Evolutionary conservation across 192 early-diverging fungal species (phyloP), one percentile per base, ranked within the genome.

Genomic region (Entomortierella lignicola): DNA sequence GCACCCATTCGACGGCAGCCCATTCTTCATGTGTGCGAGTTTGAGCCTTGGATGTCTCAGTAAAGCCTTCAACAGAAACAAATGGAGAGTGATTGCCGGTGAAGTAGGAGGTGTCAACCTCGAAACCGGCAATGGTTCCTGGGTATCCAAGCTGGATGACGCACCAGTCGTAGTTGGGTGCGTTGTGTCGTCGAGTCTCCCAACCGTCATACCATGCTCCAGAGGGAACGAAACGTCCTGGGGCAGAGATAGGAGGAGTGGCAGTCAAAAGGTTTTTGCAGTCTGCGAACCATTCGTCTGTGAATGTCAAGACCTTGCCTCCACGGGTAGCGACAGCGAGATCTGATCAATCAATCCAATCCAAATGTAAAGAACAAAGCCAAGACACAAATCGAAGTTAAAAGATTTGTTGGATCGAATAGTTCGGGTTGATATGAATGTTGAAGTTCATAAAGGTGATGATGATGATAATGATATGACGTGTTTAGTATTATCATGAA

Each of bases 211-310:
- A 90, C 92, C 89, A 92, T 58, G 89, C 89, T 61, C 92, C 92
- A 37, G 85, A 84, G 89, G 85, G 85, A 39, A 86, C 88, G 72
- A 87, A 86, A 25, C 82, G 82, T 26, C 82, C 82, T 39, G 84
- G 83, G 66, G 89, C 84, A 55, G 83, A 85, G 27, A 96, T 87
- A 2, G 97, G 91, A 23, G 89, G 88, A 31, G 81, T 77, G 50
- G 91, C 87, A 65, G 89, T 89, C 39, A 98, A 82, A 70, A 97
- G 84, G 84, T 92, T 95, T 43, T 87, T 85, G 29, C 93, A 92
- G 58, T 91, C 89, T 29, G 91, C 91, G 77, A 98, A 98, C 87
- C 97, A 98, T 77, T 98, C 97, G 72, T 98, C 96, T 47, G 89
- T 93, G 60, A 90, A 89, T 63, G 91, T 90, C 54, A 96, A 81